Evolutionary conservation across 225 moss, liverwort and hornwort species (phyloP).

Genomic region (Ulota crispa): DNA sequence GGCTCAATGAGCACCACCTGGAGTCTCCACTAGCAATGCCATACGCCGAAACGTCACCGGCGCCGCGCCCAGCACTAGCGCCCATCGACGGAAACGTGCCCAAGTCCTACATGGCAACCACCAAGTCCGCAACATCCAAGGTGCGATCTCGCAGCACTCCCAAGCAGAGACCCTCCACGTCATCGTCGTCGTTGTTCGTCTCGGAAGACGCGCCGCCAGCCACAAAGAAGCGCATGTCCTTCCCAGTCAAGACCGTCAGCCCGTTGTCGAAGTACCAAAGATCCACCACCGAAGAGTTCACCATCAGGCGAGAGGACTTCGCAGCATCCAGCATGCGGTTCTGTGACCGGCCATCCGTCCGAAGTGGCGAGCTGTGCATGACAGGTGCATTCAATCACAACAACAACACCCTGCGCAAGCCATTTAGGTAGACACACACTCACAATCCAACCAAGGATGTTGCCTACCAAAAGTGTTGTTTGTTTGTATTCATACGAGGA

Average conservation of each 20-base stretch:
- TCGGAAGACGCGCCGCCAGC: constrained; percentile 36
- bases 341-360: constrained; percentile 19
- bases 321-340: constrained; percentile 25
- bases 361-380: constrained; percentile 35
- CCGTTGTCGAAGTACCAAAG: neutral
- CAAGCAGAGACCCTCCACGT: constrained; percentile 51
- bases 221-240: constrained; percentile 53
- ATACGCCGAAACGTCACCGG: neutral
- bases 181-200: neutral
- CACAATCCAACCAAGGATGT: no score
- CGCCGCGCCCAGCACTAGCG: constrained; percentile 21
- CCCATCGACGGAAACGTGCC: constrained; percentile 27
- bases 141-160: constrained; percentile 82
- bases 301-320: constrained; percentile 19
- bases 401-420: constrained; percentile 14
- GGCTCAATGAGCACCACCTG: neutral
- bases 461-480: no score
- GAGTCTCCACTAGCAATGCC: neutral
- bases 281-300: neutral
- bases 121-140: constrained; percentile 75
- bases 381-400: neutral
- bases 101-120: constrained; percentile 77
- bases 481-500: no score
- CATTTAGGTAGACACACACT: constrained; percentile 16
- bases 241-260: constrained; percentile 34